Evolutionary conservation across 345 rosid genomes (phyloP).

Genomic region (Reutealis trisperma): DNA sequence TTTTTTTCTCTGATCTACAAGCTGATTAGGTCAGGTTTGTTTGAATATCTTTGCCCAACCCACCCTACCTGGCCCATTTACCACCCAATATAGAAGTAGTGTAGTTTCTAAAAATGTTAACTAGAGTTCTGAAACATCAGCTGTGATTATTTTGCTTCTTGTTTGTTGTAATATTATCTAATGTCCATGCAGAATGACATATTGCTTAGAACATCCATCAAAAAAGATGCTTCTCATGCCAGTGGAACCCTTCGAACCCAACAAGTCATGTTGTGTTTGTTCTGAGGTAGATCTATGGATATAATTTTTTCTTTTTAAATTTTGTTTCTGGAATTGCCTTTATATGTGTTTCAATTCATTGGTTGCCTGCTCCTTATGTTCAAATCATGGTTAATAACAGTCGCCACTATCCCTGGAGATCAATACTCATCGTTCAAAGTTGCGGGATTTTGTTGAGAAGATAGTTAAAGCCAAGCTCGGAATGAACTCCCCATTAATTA

Average conservation of each 20-base stretch:
- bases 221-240: conserved; percentile 97
- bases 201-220: conserved; percentile 85
- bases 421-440: conserved; percentile 66
- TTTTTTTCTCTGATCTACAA: no score
- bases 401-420: conserved; percentile 85
- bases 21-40: no score
- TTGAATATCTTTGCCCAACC: no score
- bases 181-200: conserved; percentile 73
- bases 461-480: conserved; percentile 94
- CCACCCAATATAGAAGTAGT: not conserved
- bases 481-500: conserved; percentile 84
- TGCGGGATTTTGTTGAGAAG: conserved; percentile 90
- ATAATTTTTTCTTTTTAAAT: not conserved
- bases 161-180: conserved; percentile 15
- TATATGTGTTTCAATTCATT: conserved; percentile 9
- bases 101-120: not conserved
- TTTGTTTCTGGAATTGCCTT: conserved; percentile 8
- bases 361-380: conserved; percentile 16
- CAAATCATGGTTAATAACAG: conserved; percentile 42
- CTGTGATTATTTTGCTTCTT: not conserved
- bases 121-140: not conserved
- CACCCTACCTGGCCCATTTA: no score
- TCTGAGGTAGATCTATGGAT: conserved; percentile 61
- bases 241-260: conserved; percentile 86
- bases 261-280: conserved; percentile 94